Evolutionary conservation across 495 filamentous ascomycete genomes (phyloP).

Genomic region (Cladorrhinum samala): DNA sequence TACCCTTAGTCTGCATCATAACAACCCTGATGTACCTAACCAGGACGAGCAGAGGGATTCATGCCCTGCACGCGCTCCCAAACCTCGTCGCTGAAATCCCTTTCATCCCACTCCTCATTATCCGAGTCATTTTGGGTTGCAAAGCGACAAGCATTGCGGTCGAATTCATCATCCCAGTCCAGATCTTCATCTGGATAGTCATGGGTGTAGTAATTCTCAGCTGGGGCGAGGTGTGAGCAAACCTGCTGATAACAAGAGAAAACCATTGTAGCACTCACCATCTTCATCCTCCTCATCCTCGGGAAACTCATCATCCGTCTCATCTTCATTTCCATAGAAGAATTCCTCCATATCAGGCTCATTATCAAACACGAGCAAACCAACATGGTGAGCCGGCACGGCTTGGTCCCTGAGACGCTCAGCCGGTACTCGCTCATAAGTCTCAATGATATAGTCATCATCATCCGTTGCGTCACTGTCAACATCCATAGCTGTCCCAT

Average conservation of each 20-base stretch:
- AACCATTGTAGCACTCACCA: slow-evolving; percentile 33
- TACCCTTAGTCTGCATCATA: too few relatives aligned
- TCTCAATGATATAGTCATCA: slow-evolving; percentile 47
- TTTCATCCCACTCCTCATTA: slow-evolving; percentile 39
- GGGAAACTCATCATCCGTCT: slow-evolving; percentile 1
- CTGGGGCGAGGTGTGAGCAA: slow-evolving; percentile 23
- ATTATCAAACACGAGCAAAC: slow-evolving; percentile 46
- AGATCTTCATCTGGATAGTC: slow-evolving; percentile 55
- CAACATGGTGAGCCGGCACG: slow-evolving; percentile 35
- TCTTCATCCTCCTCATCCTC: slow-evolving; percentile 51
- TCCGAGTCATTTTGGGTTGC: slow-evolving; percentile 41
- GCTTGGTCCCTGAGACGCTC: slow-evolving; percentile 34
- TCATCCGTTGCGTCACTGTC: slow-evolving; percentile 37
- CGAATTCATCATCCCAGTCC: slow-evolving; percentile 48
- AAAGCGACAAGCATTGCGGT: slow-evolving; percentile 39
- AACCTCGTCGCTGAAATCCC: too few relatives aligned
- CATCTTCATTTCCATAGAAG: slow-evolving; percentile 36
- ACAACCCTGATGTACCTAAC: too few relatives aligned
- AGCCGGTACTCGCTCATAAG: slow-evolving; percentile 47
- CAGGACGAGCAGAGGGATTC: too few relatives aligned
- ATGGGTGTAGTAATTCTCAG: slow-evolving; percentile 48
- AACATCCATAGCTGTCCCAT: slow-evolving; percentile 13
- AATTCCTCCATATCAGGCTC: slow-evolving; percentile 44
- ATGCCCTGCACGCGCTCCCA: too few relatives aligned
- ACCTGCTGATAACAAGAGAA: too few relatives aligned